These are phyloP conservation scores for Yamadazyma sp. DNA, from an alignment of 805 yeast species.

Conservation along the genomic window DNA sequence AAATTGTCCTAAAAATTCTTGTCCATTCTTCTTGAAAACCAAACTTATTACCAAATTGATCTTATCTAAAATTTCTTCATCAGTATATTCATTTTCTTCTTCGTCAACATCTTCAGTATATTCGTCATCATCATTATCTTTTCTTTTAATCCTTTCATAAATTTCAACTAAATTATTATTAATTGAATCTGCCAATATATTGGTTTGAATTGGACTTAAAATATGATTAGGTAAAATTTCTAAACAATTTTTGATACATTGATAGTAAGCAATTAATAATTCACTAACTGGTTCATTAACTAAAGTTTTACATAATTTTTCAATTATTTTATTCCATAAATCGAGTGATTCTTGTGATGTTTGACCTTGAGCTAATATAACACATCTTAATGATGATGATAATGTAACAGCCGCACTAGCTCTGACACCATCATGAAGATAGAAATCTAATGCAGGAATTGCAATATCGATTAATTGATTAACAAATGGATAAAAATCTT, in stretches of 20 bases:
- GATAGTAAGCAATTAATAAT: conserved; percentile 72
- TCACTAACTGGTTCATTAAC: conserved; percentile 82
- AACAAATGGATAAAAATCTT: conserved; percentile 79
- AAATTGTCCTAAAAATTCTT: conserved; percentile 61
- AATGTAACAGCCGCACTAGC: conserved; percentile 84
- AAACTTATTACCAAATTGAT: conserved; percentile 71
- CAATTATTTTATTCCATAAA: conserved; percentile 69
- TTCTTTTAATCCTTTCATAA: conserved; percentile 64
- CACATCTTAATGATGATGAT: conserved; percentile 69
- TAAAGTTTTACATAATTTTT: conserved; percentile 64
- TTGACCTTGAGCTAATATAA: conserved; percentile 53
- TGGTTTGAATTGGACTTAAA: conserved; percentile 53
- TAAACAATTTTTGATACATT: conserved; percentile 64
- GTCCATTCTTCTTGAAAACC: conserved; percentile 61
- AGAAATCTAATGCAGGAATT: conserved; percentile 85
- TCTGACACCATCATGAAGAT: conserved; percentile 91
- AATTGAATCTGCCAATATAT: conserved; percentile 56
- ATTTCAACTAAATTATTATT: conserved; percentile 62
- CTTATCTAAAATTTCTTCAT: conserved; percentile 87
- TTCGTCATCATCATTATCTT: conserved; percentile 74
- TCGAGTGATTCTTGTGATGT: conserved; percentile 59
- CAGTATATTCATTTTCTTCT: conserved; percentile 82
- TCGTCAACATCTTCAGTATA: conserved; percentile 83
- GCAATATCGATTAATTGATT: conserved; percentile 78
- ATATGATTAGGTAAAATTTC: conserved; percentile 65